These are phyloP conservation scores for Hanseniaspora nectarophila DNA, from an alignment of 805 yeast genomes.

Conservation along the genomic window DNA sequence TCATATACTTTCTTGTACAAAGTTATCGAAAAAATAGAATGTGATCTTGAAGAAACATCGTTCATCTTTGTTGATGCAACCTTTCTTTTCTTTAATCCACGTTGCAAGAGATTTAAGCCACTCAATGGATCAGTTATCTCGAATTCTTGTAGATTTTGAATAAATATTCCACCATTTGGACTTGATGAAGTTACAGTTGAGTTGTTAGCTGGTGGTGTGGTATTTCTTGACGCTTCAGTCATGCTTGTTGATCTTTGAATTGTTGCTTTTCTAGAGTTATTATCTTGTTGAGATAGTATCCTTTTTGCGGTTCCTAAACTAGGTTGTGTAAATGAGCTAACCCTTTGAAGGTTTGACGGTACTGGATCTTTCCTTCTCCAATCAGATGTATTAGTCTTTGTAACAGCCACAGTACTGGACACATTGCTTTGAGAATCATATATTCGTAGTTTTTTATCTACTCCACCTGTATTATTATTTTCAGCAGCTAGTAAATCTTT, in stretches of 20 bases:
- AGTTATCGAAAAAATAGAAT: slow-evolving; percentile 59
- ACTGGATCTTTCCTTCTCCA: neutral
- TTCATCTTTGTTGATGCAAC: slow-evolving; percentile 67
- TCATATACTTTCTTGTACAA: slow-evolving; percentile 34
- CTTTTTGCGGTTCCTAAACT: neutral
- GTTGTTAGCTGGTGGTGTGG: neutral
- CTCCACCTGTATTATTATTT: slow-evolving; percentile 17
- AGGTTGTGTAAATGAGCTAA: slow-evolving; percentile 6
- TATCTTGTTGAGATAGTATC: neutral
- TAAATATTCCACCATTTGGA: slow-evolving; percentile 32
- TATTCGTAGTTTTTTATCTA: slow-evolving; percentile 41
- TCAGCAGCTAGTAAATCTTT: slow-evolving; percentile 47
- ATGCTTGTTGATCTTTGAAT: slow-evolving; percentile 3
- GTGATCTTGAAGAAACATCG: slow-evolving; percentile 63
- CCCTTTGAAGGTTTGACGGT: neutral
- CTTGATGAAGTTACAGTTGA: slow-evolving; percentile 14
- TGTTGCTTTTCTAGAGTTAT: neutral
- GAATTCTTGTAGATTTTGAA: slow-evolving; percentile 56
- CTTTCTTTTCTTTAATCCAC: slow-evolving; percentile 48
- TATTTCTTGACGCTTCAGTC: neutral
- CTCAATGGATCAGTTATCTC: slow-evolving; percentile 42
- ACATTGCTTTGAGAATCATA: slow-evolving; percentile 32
- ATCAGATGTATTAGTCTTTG: slow-evolving; percentile 3
- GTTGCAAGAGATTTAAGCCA: slow-evolving; percentile 44
- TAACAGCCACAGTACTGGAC: slow-evolving; percentile 16